Percentiles rank a stretch among this genome's conserved stretches.
These are phyloP conservation scores for Fusarium proliferatum DNA, from an alignment of 2,329 filamentous ascomycete species.

Conservation along the genomic window DNA sequence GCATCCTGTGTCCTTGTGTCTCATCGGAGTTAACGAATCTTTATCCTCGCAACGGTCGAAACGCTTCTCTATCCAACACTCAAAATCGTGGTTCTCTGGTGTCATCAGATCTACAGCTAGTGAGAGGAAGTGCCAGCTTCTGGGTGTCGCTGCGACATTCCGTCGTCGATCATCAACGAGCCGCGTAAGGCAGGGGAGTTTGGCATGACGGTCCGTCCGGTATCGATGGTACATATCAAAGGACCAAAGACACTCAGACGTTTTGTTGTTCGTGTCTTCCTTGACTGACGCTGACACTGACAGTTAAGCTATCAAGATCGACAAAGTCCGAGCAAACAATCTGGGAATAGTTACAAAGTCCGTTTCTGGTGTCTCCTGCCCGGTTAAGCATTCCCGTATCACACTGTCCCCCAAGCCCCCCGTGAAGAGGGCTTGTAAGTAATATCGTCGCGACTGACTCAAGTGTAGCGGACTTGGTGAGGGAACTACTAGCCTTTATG, in stretches of 20 bases:
- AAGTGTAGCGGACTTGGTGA: constrained; percentile 14
- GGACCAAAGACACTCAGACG: neutral
- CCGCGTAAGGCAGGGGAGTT: constrained; percentile 12
- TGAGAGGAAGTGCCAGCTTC: neutral
- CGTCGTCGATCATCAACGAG: constrained; percentile 30
- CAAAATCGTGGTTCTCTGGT: neutral
- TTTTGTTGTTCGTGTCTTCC: neutral
- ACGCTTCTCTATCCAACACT: neutral
- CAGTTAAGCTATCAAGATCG: constrained; percentile 9
- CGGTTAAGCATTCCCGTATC: constrained; percentile 18
- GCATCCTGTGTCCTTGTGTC: constrained; percentile 5
- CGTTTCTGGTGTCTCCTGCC: neutral
- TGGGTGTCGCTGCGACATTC: constrained; percentile 1
- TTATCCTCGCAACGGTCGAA: constrained; percentile 2
- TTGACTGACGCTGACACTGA: neutral
- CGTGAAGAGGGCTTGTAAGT: constrained; percentile 5
- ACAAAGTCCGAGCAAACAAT: constrained; percentile 7
- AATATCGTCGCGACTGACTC: constrained; percentile 31
- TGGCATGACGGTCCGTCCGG: neutral
- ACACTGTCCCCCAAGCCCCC: neutral
- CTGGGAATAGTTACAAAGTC: neutral
- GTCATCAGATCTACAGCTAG: constrained; percentile 13
- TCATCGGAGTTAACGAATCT: constrained; percentile 5
- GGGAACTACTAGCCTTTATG: neutral
- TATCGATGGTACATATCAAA: neutral